Base-by-base conservation (phyloP, 192 early-diverging fungal genomes). In the Dimargaris xerosporica region DNA sequence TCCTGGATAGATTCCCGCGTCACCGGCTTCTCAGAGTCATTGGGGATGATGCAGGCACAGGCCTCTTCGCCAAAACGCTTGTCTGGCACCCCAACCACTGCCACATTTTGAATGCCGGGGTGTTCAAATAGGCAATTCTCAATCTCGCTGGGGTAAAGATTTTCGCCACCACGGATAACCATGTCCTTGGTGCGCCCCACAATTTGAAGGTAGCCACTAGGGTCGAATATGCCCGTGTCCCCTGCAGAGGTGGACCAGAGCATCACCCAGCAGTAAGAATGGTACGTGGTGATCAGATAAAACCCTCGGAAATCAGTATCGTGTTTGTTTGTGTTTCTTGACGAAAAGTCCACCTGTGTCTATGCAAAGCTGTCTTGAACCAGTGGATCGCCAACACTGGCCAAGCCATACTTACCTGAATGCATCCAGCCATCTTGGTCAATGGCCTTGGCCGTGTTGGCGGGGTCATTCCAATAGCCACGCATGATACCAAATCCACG, bases 141-240 rank as follows among this genome's bases (percentile, higher is more conserved):
- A 3, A 78, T 73, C 31, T 78, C 77, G 16, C 64, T 64, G 3
- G 77, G 77, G 12, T 68, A 64, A 31, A 78, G 74, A 51, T 78
- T 78, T 66, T 78, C 77, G 34, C 77, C 77, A 44, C 77, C 77
- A 3, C 77, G 71, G 52, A 74, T 78, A 58, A 78, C 71, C 68
- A 70, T 25, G 23, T 78, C 77, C 65, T 79, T 79, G 55, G 73
- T 70, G 13, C 77, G 71, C 2, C 77, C 77, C 21, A 74, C 75
- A 61, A 79, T 77, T 7, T 55, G 66, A 44, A 70, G 70, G 50
- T 73, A 74, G 17, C 77, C 77, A 25, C 69, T 66, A 9, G 68
- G 67, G 62, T 77, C 75, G 30, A 79, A 58, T 1, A 70, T 45
- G 3, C 73, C 77, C 11, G 71, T 62, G 41, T 79, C 77, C 4